Conservation (phyloP, 2,329 filamentous ascomycete species). For the Botrytis aclada region DNA sequence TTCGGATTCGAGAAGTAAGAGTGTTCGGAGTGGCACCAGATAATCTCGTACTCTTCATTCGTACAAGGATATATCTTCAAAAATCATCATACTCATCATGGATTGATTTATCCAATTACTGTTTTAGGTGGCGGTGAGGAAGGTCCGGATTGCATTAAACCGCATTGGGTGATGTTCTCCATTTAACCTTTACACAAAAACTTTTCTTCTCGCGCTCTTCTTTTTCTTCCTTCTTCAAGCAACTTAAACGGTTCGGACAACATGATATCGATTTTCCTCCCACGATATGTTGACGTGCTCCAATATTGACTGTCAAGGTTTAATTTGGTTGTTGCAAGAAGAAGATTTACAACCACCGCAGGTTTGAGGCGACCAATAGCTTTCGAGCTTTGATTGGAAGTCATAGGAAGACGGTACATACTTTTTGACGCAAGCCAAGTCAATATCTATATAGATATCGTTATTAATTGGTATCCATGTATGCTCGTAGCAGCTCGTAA, state of each 20-base stretch:
- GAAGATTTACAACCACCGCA: conserved; percentile 33
- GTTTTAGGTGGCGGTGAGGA: not conserved
- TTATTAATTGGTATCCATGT: not conserved
- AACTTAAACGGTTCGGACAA: conserved; percentile 36
- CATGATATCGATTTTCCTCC: conserved; percentile 30
- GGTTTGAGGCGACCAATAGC: conserved; percentile 40
- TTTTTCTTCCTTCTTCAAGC: conserved; percentile 25
- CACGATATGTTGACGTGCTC: conserved; percentile 35
- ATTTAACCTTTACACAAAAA: not conserved
- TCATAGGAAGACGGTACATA: conserved; percentile 39
- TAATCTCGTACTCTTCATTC: not conserved
- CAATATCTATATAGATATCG: not conserved
- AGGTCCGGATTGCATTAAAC: not conserved
- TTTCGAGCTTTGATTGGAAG: conserved; percentile 37
- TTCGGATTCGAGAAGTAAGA: not conserved
- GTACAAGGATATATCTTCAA: not conserved
- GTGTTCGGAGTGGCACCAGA: too few relatives aligned
- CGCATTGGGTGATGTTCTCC: not conserved
- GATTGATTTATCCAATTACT: not conserved
- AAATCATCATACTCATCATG: not conserved
- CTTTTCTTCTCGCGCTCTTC: not conserved
- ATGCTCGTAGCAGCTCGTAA: not conserved
- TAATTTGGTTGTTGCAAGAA: conserved; percentile 37
- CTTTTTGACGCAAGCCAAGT: not conserved
- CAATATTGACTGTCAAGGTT: conserved; percentile 20